These are phyloP conservation scores for Quercus dentata DNA, from an alignment of 306 rosid species.

Conservation along the genomic window DNA sequence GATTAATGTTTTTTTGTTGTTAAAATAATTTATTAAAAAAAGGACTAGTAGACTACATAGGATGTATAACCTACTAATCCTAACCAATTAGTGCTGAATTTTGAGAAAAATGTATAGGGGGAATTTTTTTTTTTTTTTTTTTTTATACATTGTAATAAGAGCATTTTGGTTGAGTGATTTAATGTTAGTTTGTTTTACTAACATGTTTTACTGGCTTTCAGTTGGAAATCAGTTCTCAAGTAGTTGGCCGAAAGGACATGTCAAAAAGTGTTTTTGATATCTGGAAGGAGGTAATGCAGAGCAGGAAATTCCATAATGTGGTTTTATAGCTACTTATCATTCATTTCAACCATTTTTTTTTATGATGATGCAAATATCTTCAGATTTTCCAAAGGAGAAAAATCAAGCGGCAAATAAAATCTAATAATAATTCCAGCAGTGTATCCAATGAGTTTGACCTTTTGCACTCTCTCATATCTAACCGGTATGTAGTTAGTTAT, in stretches of 20 bases:
- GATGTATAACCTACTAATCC: too few species aligned
- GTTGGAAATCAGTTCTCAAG: constrained; percentile 85
- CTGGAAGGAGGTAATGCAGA: constrained; percentile 77
- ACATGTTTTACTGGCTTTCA: constrained; percentile 39
- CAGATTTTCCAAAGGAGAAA: constrained; percentile 81
- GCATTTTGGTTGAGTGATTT: constrained; percentile 4
- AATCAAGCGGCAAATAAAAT: constrained; percentile 55
- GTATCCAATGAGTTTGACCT: constrained; percentile 53
- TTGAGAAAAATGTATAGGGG: background rate
- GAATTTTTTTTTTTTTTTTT: background rate
- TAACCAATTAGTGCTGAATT: too few species aligned
- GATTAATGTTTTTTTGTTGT: background rate
- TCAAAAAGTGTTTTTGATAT: constrained; percentile 66
- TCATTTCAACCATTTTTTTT: background rate
- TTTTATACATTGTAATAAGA: background rate
- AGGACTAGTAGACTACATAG: too few species aligned
- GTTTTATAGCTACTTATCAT: constrained; percentile 8
- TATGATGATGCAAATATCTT: constrained; percentile 13
- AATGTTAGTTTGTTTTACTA: constrained; percentile 7
- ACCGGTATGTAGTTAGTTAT: constrained; percentile 55
- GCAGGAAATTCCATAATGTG: constrained; percentile 6
- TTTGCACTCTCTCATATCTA: constrained; percentile 68
- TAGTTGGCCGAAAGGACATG: constrained; percentile 84
- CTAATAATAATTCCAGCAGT: constrained; percentile 25
- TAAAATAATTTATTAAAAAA: too few species aligned